Conservation (phyloP, 164 flowering plant genomes). For the Malania oleifera region DNA sequence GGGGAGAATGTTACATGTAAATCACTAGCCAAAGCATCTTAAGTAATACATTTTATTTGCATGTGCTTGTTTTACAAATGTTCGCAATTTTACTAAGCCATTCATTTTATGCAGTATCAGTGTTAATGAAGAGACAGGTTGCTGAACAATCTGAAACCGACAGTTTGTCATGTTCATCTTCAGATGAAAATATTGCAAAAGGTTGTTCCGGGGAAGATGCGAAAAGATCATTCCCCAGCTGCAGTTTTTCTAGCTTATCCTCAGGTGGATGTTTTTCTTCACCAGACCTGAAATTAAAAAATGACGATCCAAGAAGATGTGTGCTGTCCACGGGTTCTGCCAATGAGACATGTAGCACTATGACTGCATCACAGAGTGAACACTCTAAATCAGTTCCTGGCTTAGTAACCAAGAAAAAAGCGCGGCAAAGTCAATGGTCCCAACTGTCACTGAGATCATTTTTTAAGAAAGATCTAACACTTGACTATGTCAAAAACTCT, state of each 20-base stretch:
- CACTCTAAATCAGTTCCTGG: slow-evolving; percentile 13
- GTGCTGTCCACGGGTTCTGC: slow-evolving; percentile 2
- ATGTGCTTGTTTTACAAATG: background rate
- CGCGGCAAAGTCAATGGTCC: slow-evolving; percentile 33
- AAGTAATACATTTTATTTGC: background rate
- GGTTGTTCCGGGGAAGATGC: slow-evolving; percentile 20
- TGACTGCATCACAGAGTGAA: slow-evolving; percentile 6
- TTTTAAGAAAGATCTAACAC: slow-evolving; percentile 45
- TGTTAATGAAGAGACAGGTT: slow-evolving; percentile 55
- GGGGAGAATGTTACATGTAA: no score
- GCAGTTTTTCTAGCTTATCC: slow-evolving; percentile 8
- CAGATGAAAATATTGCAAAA: slow-evolving; percentile 14
- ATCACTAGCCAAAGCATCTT: no score
- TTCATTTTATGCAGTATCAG: slow-evolving; percentile 47
- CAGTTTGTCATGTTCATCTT: slow-evolving; percentile 18
- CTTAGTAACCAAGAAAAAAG: slow-evolving; percentile 40
- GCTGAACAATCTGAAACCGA: slow-evolving; percentile 20
- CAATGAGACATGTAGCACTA: slow-evolving; percentile 9
- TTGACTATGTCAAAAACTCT: slow-evolving; percentile 6
- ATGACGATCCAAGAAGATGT: slow-evolving; percentile 7
- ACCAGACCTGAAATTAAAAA: slow-evolving; percentile 14
- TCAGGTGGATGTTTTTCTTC: slow-evolving; percentile 12
- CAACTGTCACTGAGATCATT: slow-evolving; percentile 78
- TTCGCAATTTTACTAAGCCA: slow-evolving; percentile 2
- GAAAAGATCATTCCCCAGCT: slow-evolving; percentile 17